Base-by-base conservation (phyloP, 2,329 filamentous ascomycete genomes). In the Celoporthe dispersa region DNA sequence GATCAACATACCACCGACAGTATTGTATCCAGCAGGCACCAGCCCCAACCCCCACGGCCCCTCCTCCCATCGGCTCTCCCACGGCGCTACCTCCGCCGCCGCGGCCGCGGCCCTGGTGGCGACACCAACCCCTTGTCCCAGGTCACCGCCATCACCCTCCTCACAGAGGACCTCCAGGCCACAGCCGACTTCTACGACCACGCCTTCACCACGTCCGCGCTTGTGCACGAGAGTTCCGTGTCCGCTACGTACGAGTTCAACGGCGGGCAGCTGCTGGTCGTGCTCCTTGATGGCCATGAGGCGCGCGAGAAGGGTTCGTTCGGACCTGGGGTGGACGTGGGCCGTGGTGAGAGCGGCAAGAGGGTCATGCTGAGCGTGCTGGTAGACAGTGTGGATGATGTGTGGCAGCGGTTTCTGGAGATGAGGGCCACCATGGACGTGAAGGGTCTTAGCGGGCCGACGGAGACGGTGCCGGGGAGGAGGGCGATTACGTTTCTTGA, bases 351-450 rank as follows among this genome's bases (percentile, higher is more conserved):
- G 51, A 16, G 0, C 9, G 33, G 2, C 14, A 33, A 60, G 19
- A 39, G 63, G 37, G 19, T 69, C 55, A 39, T 63, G 57, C 61
- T 71, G 35, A 66, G 63, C 59, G 63, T 71, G n/a, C 28, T 41
- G 16, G 67, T 69, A 25, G 44, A 35, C 9, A 57, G 64, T 44
- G 57, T 71, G 11, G 63, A 37, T 1, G 67, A 19, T 25, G 63
- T 66, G 31, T 66, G 41, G 16, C 55, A 35, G n/a, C 19, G 67
- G 59, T 39, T 69, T 44, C 33, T n/a, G 59, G 14, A 22, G 22
- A 9, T 68, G 12, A 16, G n/a, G 8, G 19, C 4, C 12, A 9
- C 11, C 9, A 22, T 5, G 48, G 5, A 25, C 33, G 33, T 59
- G 3, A 51, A 19, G 31, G 6, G 59, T 22, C 33, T 44, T 14